Evolutionary conservation across 192 early-diverging fungal genomes (phyloP).

Genomic region (Backusella psychrophila): DNA sequence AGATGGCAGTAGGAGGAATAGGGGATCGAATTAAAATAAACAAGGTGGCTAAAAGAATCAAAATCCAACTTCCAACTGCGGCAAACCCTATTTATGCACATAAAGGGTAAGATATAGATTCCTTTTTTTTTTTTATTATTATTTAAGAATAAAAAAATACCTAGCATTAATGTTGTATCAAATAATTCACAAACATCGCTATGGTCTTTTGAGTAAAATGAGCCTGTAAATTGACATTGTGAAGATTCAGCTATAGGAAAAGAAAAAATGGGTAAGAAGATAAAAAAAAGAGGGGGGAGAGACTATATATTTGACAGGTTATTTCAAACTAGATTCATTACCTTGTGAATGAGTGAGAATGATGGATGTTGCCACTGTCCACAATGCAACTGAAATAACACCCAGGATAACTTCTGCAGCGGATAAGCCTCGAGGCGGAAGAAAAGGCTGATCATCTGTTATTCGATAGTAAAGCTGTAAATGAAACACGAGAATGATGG

Average conservation of each 20-base stretch:
- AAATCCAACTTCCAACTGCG: slow-evolving; percentile 10
- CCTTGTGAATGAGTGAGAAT: slow-evolving; percentile 7
- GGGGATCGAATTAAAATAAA: slow-evolving; percentile 15
- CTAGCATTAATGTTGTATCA: slow-evolving; percentile 9
- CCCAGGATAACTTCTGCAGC: slow-evolving; percentile 5
- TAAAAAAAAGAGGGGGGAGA: background rate
- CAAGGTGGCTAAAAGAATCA: slow-evolving; percentile 6
- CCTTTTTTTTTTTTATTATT: too few relatives aligned
- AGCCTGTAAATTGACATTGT: background rate
- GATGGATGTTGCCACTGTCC: slow-evolving; percentile 3
- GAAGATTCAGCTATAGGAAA: background rate
- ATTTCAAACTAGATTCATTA: background rate
- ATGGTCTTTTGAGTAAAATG: slow-evolving; percentile 2
- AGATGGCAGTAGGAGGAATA: slow-evolving; percentile 8
- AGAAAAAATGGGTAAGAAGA: background rate
- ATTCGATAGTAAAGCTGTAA: slow-evolving; percentile 3
- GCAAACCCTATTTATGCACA: background rate
- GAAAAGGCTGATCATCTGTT: background rate
- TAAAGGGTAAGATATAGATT: background rate
- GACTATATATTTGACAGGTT: background rate
- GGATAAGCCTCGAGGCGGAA: background rate
- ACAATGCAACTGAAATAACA: background rate
- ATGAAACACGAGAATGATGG: slow-evolving; percentile 8
- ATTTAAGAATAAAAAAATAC: background rate
- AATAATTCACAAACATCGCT: slow-evolving; percentile 13